Evolutionary conservation across 371 early-diverging fungal genomes (phyloP).

Genomic region (Nematocida sp.): DNA sequence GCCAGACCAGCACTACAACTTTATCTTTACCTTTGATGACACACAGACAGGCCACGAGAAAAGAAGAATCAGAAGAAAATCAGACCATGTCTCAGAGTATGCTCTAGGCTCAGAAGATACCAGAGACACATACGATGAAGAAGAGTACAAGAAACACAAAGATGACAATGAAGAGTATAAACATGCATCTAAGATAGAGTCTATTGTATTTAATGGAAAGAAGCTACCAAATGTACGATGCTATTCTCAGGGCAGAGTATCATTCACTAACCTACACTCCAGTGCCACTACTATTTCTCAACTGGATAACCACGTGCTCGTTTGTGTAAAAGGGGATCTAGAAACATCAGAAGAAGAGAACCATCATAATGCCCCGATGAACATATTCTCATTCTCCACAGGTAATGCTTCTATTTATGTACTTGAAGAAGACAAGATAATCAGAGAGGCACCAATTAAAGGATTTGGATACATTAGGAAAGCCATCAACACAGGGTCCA

Average conservation of each 20-base stretch:
- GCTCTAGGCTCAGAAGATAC: constrained; percentile 3
- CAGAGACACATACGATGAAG: constrained; percentile 22
- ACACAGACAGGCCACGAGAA: constrained; percentile 42
- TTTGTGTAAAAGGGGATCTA: constrained; percentile 28
- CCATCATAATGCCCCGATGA: background rate
- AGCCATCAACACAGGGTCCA: background rate
- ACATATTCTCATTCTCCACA: constrained; percentile 20
- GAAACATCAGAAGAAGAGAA: constrained; percentile 5
- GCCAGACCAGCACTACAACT: constrained; percentile 58
- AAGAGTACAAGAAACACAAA: background rate
- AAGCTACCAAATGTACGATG: constrained; percentile 1
- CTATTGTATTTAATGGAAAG: constrained; percentile 36
- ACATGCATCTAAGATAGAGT: constrained; percentile 18
- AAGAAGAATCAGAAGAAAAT: constrained; percentile 23
- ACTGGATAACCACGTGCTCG: background rate
- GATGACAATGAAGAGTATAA: constrained; percentile 9
- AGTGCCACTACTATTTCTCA: background rate
- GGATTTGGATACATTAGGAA: constrained; percentile 33
- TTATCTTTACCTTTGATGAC: constrained; percentile 52
- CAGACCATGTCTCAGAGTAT: constrained; percentile 25
- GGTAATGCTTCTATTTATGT: constrained; percentile 2
- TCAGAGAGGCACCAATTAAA: constrained; percentile 8
- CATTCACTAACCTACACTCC: constrained; percentile 14
- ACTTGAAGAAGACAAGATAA: background rate
- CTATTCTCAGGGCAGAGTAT: constrained; percentile 37